phyloP scores from a whole-genome alignment of 2,329 filamentous ascomycete genomes.

The Seiridium unicorne region DNA sequence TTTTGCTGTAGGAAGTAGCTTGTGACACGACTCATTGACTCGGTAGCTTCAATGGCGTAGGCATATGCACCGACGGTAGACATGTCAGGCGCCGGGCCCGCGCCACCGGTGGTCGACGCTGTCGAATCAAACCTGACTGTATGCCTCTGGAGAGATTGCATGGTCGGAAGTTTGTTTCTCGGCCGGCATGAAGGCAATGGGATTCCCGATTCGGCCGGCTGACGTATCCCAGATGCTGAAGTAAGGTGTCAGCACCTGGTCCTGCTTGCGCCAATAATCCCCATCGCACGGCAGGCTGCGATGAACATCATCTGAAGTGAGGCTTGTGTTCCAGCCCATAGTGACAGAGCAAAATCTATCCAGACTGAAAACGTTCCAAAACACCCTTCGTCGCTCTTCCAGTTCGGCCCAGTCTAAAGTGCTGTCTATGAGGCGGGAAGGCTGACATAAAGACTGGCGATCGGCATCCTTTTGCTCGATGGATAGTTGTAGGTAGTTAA shows the following conservation, averaged over 20 bases:
- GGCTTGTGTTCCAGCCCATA: conserved; percentile 26
- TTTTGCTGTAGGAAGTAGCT: conserved; percentile 42
- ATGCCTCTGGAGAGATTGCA: conserved; percentile 3
- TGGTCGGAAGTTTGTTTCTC: conserved; percentile 17
- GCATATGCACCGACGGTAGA: conserved; percentile 41
- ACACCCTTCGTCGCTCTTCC: conserved; percentile 29
- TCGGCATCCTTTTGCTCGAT: conserved; percentile 25
- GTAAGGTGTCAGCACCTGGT: conserved; percentile 37
- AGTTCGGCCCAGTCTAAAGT: conserved; percentile 30
- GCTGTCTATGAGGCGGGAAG: conserved; percentile 21
- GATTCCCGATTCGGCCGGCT: conserved; percentile 36
- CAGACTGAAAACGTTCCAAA: conserved; percentile 33
- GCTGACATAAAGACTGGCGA: conserved; percentile 19
- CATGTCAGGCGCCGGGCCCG: conserved; percentile 27
- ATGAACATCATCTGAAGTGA: conserved; percentile 28
- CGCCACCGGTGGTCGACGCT: not conserved
- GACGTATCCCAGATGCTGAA: conserved; percentile 45
- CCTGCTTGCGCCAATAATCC: conserved; percentile 34
- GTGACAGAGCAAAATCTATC: conserved; percentile 21
- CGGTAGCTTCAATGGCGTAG: conserved; percentile 43
- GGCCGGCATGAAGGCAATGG: conserved; percentile 34
- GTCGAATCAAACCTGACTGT: not conserved
- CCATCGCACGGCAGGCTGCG: conserved; percentile 34
- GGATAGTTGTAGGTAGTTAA: conserved; percentile 31
- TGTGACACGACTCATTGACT: conserved; percentile 40